Base-by-base conservation (phyloP, 108 stramenopile species). In the Cylindrotheca closterium region DNA sequence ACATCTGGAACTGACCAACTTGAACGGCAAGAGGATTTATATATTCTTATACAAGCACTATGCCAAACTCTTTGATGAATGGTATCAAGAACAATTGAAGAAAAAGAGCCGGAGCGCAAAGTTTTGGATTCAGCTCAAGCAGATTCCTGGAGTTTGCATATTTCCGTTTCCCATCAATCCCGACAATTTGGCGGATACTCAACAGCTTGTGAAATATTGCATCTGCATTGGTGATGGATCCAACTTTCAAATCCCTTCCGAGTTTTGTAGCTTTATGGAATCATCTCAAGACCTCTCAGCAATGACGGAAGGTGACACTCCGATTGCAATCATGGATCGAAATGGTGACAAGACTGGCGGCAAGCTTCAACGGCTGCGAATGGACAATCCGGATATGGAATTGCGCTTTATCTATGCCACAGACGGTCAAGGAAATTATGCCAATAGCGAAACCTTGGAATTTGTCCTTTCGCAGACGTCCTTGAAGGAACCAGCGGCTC, bases 21-120 rank as follows among this genome's bases (percentile, higher is more conserved):
- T 25, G 70, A 56, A 49, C 27, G 46, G 17, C 7, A 53, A 42
- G 47, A 46, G 79, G 25, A 69, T 83, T 8, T 71, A 70, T 0
- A 63, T 91, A 7, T 91, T 84, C 48, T 79, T 87, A 42, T 91
- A 91, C 60, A 71, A 78, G 27, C 31, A 51, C 0, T 91, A 88
- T 61, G 89, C 89, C 25, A 57, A 67, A 15, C 60, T 51, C 2
- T 33, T 88, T 50, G 42, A 65, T 17, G n/a, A 60, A 69, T 49
- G 46, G 86, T 26, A 58, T 25, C 8, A 51, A 68, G 21, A 50
- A 51, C 54, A 65, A 50, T 55, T 17, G 32, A 8, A 1, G 21
- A 18, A 19, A 1, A 8, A n/a, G 3, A 49, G 1, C 23, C 1
- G 1, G 23, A 61, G 29, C 17, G 45, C 51, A 37, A 58, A 50